phyloP scores from a whole-genome alignment of 331 rosid species.

The Pyrus hybrid region DNA sequence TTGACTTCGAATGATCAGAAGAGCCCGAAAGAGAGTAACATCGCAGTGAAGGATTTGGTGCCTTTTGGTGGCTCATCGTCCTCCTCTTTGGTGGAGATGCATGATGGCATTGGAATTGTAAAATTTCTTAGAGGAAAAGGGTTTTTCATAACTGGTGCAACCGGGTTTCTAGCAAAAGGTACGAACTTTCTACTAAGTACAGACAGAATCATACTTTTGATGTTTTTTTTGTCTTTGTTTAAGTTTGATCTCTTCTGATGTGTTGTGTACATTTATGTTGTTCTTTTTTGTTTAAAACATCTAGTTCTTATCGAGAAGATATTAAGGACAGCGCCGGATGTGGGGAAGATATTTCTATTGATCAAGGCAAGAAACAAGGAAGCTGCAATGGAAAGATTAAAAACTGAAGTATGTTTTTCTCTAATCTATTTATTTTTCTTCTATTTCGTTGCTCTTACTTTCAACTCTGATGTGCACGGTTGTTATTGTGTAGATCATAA shows the following conservation, averaged over 20 bases:
- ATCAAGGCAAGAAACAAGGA: conserved; percentile 84
- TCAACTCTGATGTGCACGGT: not conserved
- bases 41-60: conserved; percentile 55
- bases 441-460: not conserved
- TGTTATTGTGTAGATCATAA: conserved; percentile 51
- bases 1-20: conserved; percentile 42
- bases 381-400: conserved; percentile 70
- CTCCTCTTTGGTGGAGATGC: conserved; percentile 38
- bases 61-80: conserved; percentile 40
- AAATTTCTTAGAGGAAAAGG: conserved; percentile 72
- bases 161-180: conserved; percentile 98
- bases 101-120: conserved; percentile 78
- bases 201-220: not conserved
- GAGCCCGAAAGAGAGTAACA: conserved; percentile 27
- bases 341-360: conserved; percentile 77
- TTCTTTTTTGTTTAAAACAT: not conserved
- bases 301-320: conserved; percentile 54
- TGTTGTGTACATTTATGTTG: not conserved
- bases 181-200: not conserved
- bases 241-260: not conserved
- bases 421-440: not conserved
- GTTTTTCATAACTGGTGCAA: conserved; percentile 80
- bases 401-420: conserved; percentile 53
- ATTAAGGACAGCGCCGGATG: conserved; percentile 71
- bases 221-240: not conserved